These are phyloP conservation scores for Quercus phellos DNA, from an alignment of 331 rosid species.

Conservation along the genomic window DNA sequence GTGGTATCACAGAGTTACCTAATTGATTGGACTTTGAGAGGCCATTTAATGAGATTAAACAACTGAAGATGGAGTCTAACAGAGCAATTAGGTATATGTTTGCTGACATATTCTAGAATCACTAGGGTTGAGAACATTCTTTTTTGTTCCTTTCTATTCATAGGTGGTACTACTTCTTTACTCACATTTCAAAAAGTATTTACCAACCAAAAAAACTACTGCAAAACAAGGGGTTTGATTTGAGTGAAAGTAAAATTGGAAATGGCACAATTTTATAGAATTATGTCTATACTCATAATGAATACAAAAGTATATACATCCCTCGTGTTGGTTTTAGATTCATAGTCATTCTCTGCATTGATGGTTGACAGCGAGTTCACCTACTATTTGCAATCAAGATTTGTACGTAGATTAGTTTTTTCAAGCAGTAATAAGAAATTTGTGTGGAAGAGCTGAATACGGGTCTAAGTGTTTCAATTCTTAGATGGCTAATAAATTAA, in stretches of 20 bases:
- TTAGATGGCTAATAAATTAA: background rate
- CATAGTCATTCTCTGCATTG: background rate
- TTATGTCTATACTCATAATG: background rate
- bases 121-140: background rate
- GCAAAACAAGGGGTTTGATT: background rate
- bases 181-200: background rate
- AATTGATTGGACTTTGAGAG: slow-evolving; percentile 12
- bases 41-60: slow-evolving; percentile 17
- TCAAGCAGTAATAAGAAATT: background rate
- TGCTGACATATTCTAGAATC: background rate
- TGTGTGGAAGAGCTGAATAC: background rate
- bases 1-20: slow-evolving; percentile 11
- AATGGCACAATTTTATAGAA: background rate
- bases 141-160: background rate
- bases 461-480: background rate
- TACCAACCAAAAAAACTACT: background rate
- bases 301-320: background rate
- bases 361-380: background rate
- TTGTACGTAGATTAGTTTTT: background rate
- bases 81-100: background rate
- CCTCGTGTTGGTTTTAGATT: background rate
- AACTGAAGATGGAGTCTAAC: slow-evolving; percentile 13
- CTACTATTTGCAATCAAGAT: background rate
- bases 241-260: background rate
- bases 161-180: background rate